A percentile compares a stretch with the other conserved stretches of the same genome.
Conservation (phyloP, 768 basidiomycete genomes). For the Lenzites betulinus region DNA sequence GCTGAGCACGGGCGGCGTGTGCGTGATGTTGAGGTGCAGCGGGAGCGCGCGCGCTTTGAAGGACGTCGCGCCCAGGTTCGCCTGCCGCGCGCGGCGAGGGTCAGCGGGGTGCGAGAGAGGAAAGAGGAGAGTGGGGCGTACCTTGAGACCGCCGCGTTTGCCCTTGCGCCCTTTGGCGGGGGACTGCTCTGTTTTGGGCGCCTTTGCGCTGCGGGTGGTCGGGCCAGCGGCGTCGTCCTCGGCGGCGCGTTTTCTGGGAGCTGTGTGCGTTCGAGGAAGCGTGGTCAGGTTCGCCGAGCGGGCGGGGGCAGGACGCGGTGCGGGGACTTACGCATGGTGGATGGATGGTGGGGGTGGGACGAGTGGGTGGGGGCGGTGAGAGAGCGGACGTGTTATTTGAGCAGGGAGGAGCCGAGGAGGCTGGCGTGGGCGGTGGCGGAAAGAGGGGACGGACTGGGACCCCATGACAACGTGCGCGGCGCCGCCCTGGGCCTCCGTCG, state of each 20-base stretch:
- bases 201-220: constrained; percentile 45
- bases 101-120: not conserved
- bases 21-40: constrained; percentile 66
- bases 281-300: not conserved
- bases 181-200: constrained; percentile 36
- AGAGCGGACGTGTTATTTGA: constrained; percentile 1
- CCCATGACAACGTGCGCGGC: constrained; percentile 25
- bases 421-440: not conserved
- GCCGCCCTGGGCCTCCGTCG: not conserved
- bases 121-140: constrained; percentile 26
- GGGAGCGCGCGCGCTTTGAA: constrained; percentile 73
- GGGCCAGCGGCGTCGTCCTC: constrained; percentile 25
- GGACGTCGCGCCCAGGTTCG: constrained; percentile 46
- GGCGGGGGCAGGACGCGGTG: too few species aligned
- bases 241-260: constrained; percentile 30
- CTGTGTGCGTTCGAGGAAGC: not conserved
- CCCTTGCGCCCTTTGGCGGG: constrained; percentile 37
- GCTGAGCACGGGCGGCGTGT: constrained; percentile 53
- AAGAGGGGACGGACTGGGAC: constrained; percentile 5
- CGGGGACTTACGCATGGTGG: constrained; percentile 17
- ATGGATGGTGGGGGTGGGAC: not conserved
- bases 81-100: constrained; percentile 33
- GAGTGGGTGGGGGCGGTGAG: constrained; percentile 1
- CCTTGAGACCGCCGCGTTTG: constrained; percentile 51
- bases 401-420: constrained; percentile 1